A percentile compares a stretch with the other conserved stretches of the same genome.
phyloP scores from a whole-genome alignment of 1,284 basidiomycete genomes.

The Fomes fomentarius region DNA sequence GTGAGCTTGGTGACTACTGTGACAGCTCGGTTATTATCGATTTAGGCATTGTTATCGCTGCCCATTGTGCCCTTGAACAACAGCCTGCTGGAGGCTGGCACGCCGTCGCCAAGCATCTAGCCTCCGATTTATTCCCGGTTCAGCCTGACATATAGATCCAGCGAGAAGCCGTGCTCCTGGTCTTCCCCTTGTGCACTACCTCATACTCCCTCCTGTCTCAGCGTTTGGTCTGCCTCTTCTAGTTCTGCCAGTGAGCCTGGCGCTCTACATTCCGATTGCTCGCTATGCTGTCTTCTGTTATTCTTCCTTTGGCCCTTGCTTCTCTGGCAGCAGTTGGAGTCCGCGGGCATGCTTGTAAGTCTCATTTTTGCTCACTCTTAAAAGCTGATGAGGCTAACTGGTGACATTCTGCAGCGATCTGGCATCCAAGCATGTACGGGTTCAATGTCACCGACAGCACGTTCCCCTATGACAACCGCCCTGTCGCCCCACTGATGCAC shows the following conservation, averaged over 20 bases:
- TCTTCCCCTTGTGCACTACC: not conserved
- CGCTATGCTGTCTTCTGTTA: not conserved
- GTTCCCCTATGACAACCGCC: constrained; percentile 54
- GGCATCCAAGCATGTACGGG: constrained; percentile 43
- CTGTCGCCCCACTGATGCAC: constrained; percentile 56
- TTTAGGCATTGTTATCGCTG: not conserved
- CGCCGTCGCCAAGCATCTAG: constrained; percentile 5
- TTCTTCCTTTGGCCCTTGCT: constrained; percentile 5
- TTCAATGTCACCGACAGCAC: constrained; percentile 56
- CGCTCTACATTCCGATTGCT: constrained; percentile 5
- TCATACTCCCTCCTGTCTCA: not conserved
- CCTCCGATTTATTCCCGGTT: not conserved
- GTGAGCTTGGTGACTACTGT: too few species aligned
- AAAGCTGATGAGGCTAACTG: not conserved
- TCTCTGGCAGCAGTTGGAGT: not conserved
- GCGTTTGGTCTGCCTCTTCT: not conserved
- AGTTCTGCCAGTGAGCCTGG: constrained; percentile 9
- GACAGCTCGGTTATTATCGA: not conserved
- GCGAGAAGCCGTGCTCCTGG: not conserved
- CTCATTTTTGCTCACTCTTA: not conserved
- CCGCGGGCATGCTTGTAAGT: constrained; percentile 14
- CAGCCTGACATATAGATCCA: not conserved
- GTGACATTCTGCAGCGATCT: constrained; percentile 27
- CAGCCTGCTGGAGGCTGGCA: constrained; percentile 6
- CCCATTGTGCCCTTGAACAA: constrained; percentile 16